A percentile compares a stretch with the other conserved stretches of the same genome.
Conservation (phyloP, 306 rosid species). For the Abrus pulchellus region DNA sequence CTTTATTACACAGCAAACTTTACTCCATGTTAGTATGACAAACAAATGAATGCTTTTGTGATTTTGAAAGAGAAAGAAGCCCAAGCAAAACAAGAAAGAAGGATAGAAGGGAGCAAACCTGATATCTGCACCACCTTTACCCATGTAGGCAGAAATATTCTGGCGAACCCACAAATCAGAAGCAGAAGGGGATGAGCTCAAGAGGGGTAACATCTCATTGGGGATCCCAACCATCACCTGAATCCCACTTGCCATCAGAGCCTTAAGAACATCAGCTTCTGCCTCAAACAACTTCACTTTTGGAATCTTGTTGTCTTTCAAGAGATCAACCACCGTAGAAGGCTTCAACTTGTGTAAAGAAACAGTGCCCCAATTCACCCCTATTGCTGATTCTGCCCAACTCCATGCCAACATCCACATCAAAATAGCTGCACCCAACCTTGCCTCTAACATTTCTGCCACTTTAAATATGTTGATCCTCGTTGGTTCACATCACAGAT, state of each 20-base stretch:
- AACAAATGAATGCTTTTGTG: background rate
- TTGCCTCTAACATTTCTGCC: slow-evolving; percentile 49
- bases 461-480: slow-evolving; percentile 13
- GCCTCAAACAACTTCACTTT: slow-evolving; percentile 87
- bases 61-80: slow-evolving; percentile 3
- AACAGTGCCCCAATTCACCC: slow-evolving; percentile 90
- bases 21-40: background rate
- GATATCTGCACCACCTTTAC: slow-evolving; percentile 76
- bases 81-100: too few relatives aligned
- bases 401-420: slow-evolving; percentile 41
- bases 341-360: slow-evolving; percentile 75
- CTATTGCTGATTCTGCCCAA: slow-evolving; percentile 66
- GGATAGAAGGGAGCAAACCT: slow-evolving; percentile 52
- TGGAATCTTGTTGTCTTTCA: slow-evolving; percentile 64
- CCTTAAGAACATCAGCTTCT: slow-evolving; percentile 60
- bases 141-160: slow-evolving; percentile 68
- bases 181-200: slow-evolving; percentile 69
- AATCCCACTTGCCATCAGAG: slow-evolving; percentile 75
- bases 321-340: slow-evolving; percentile 71
- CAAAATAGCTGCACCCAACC: slow-evolving; percentile 33
- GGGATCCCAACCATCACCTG: slow-evolving; percentile 85
- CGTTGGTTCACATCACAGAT: background rate
- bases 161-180: slow-evolving; percentile 82
- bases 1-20: slow-evolving; percentile 24
- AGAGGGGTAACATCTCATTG: slow-evolving; percentile 68